Evolutionary conservation across 148 eudicot genomes (phyloP).

Genomic region (Amaranthus palmeri): DNA sequence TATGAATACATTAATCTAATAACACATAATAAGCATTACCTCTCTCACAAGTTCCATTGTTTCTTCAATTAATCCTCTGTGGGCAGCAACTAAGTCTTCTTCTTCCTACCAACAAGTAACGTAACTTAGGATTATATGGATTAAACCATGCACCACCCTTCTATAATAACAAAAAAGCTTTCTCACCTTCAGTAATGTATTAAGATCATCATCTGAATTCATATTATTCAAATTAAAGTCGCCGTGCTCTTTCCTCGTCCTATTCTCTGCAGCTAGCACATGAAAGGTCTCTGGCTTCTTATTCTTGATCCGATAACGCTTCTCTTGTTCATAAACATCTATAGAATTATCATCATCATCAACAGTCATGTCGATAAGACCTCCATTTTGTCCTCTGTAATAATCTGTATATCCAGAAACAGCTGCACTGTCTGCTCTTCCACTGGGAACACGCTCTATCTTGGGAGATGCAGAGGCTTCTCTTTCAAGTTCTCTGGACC

Average conservation of each 20-base stretch:
- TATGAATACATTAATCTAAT: background rate
- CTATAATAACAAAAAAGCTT: background rate
- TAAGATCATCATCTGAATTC: slow-evolving; percentile 49
- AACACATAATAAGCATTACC: slow-evolving; percentile 33
- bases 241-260: slow-evolving; percentile 22
- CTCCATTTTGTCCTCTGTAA: slow-evolving; percentile 32
- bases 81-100: slow-evolving; percentile 62
- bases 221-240: slow-evolving; percentile 22
- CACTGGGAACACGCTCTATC: slow-evolving; percentile 45
- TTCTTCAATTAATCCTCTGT: slow-evolving; percentile 57
- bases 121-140: background rate
- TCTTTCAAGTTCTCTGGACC: slow-evolving; percentile 43
- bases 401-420: slow-evolving; percentile 24
- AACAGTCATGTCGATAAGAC: slow-evolving; percentile 23
- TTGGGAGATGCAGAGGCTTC: slow-evolving; percentile 40
- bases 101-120: slow-evolving; percentile 45
- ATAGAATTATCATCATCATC: slow-evolving; percentile 41
- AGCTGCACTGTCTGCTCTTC: slow-evolving; percentile 35
- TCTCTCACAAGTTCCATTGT: slow-evolving; percentile 63
- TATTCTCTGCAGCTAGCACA: slow-evolving; percentile 28
- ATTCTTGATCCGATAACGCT: slow-evolving; percentile 26
- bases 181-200: slow-evolving; percentile 49
- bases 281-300: slow-evolving; percentile 31
- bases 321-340: slow-evolving; percentile 40
- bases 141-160: background rate